phyloP scores from a whole-genome alignment of 2,329 filamentous ascomycete genomes.

The Metarhizium humberi region DNA sequence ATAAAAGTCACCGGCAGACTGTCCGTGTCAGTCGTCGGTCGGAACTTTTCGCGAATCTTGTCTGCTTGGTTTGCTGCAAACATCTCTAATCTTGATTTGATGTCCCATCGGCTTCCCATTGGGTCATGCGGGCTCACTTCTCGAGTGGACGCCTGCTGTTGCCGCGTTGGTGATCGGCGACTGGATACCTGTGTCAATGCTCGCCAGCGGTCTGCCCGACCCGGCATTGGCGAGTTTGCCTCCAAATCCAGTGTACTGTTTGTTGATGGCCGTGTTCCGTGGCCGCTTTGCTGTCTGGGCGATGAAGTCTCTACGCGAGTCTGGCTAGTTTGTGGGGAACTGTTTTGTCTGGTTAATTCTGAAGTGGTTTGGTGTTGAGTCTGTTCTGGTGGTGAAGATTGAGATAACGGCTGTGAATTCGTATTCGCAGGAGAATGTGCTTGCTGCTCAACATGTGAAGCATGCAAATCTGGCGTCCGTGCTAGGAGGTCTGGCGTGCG shows the following conservation, averaged over 20 bases:
- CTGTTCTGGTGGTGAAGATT: not conserved
- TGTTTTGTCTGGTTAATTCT: slow-evolving; percentile 26
- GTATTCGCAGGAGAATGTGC: not conserved
- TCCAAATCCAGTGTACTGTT: slow-evolving; percentile 17
- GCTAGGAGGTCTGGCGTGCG: slow-evolving; percentile 32
- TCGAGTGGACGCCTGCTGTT: not conserved
- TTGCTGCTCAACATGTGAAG: slow-evolving; percentile 9
- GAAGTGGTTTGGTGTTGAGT: slow-evolving; percentile 9
- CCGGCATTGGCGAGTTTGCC: slow-evolving; percentile 14
- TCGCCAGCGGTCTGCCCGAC: slow-evolving; percentile 18
- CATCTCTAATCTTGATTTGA: slow-evolving; percentile 47
- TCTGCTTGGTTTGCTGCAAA: slow-evolving; percentile 54
- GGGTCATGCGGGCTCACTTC: slow-evolving; percentile 10
- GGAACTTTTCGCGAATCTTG: slow-evolving; percentile 45
- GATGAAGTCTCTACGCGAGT: slow-evolving; percentile 16
- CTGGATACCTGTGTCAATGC: slow-evolving; percentile 2
- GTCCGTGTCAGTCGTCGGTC: slow-evolving; percentile 43
- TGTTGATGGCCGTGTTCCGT: slow-evolving; percentile 12
- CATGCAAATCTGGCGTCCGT: slow-evolving; percentile 29
- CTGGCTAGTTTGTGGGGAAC: slow-evolving; percentile 17
- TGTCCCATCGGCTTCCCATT: slow-evolving; percentile 38
- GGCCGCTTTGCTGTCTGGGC: slow-evolving; percentile 12
- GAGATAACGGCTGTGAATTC: not conserved
- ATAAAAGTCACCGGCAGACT: slow-evolving; percentile 51
- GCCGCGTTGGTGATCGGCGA: not conserved